Evolutionary conservation across 208 protist genomes (phyloP).

Genomic region (Porcisia deanei): DNA sequence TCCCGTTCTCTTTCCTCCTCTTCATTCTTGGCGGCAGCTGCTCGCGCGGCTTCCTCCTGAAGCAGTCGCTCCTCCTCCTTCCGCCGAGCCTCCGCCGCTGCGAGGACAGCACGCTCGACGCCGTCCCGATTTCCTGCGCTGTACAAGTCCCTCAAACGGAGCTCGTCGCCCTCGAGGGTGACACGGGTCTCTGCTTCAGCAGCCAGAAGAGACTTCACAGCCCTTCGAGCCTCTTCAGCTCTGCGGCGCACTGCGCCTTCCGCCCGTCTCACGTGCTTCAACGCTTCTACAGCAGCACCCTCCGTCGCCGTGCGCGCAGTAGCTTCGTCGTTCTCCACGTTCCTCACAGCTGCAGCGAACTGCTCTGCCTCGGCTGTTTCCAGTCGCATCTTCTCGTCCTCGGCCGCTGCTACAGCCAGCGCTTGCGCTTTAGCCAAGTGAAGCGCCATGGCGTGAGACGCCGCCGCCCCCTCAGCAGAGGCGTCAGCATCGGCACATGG

Average conservation of each 20-base stretch:
- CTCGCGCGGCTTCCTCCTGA: constrained; percentile 5
- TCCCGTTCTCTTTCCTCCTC: neutral
- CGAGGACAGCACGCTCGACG: neutral
- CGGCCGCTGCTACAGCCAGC: neutral
- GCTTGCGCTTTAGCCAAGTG: neutral
- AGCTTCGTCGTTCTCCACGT: constrained; percentile 11
- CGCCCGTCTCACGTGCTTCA: neutral
- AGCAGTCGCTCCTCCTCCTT: constrained; percentile 1
- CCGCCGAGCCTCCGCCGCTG: neutral
- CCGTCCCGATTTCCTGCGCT: neutral
- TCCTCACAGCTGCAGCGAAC: constrained; percentile 2
- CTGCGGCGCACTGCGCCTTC: neutral
- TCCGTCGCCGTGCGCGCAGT: neutral
- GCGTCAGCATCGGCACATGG: neutral
- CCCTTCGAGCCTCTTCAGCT: neutral
- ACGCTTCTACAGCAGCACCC: neutral
- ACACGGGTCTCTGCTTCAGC: constrained; percentile 2
- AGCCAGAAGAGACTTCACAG: neutral
- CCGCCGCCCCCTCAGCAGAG: neutral
- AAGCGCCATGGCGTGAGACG: neutral
- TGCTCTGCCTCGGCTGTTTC: neutral
- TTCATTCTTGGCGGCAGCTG: neutral
- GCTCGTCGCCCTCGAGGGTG: neutral
- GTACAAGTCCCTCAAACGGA: neutral
- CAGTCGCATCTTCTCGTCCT: constrained; percentile 4